Percentiles rank a stretch among this genome's conserved stretches.
Conservation (phyloP, 2,329 filamentous ascomycete genomes). For the Graphiopsis chlorocephala region DNA sequence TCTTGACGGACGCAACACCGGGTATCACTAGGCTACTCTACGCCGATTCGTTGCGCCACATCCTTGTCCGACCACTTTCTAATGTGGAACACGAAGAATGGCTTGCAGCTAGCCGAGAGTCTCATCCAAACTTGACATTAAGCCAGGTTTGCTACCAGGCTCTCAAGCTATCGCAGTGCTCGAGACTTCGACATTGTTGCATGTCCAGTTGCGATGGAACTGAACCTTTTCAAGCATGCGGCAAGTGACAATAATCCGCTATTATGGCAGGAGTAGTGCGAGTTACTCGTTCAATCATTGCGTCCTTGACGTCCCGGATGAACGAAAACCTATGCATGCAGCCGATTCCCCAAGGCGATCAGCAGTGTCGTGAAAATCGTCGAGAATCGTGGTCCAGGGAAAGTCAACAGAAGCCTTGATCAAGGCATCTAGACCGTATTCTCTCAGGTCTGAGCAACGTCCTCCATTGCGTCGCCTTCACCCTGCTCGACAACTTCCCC, state of each 20-base stretch:
- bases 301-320: background rate
- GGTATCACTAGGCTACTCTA: too few relatives aligned
- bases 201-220: background rate
- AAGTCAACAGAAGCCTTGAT: background rate
- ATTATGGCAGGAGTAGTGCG: background rate
- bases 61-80: too few relatives aligned
- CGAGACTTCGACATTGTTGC: background rate
- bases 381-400: background rate
- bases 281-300: background rate
- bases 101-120: too few relatives aligned
- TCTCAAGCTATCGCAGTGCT: background rate
- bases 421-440: background rate
- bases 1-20: too few relatives aligned
- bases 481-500: constrained; percentile 16
- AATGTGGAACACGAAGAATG: too few relatives aligned
- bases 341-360: background rate
- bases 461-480: constrained; percentile 17
- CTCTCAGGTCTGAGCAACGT: background rate
- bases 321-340: background rate
- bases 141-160: background rate
- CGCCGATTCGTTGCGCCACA: too few relatives aligned
- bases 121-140: too few relatives aligned
- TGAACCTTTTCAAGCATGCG: background rate
- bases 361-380: background rate
- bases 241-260: background rate